phyloP scores from a whole-genome alignment of 805 yeast genomes.

The Komagataella phaffii region DNA sequence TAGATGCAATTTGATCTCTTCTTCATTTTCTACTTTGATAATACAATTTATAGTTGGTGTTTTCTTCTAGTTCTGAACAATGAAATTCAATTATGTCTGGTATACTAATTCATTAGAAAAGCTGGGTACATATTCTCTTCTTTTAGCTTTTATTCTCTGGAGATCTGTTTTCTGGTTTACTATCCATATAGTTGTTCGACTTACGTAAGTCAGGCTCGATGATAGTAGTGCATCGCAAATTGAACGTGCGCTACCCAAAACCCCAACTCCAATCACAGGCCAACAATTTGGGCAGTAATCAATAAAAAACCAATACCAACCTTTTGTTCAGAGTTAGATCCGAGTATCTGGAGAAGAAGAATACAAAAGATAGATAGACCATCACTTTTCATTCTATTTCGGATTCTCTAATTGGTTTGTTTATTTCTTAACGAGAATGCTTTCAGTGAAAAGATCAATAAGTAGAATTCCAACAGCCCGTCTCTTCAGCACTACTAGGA shows the following conservation, averaged over 20 bases:
- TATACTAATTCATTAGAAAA: too few species aligned
- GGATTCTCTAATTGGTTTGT: neutral
- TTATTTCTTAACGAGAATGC: neutral
- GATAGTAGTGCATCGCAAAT: neutral
- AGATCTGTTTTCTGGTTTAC: too few species aligned
- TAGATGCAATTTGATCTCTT: neutral
- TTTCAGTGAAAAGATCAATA: neutral
- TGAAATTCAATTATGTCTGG: neutral
- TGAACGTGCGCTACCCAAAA: neutral
- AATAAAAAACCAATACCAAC: neutral
- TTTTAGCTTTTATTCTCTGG: neutral
- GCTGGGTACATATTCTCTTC: neutral
- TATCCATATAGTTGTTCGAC: neutral
- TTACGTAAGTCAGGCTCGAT: neutral
- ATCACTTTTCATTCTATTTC: neutral
- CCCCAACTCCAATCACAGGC: neutral
- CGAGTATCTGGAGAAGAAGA: neutral
- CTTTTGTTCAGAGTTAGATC: neutral
- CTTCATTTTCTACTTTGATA: neutral
- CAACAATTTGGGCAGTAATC: neutral
- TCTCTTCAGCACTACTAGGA: neutral
- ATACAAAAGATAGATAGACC: neutral
- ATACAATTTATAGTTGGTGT: too few species aligned
- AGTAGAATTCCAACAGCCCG: neutral
- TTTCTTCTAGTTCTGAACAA: neutral